phyloP scores from a whole-genome alignment of 495 filamentous ascomycete genomes.

The Penicillium canescens region DNA sequence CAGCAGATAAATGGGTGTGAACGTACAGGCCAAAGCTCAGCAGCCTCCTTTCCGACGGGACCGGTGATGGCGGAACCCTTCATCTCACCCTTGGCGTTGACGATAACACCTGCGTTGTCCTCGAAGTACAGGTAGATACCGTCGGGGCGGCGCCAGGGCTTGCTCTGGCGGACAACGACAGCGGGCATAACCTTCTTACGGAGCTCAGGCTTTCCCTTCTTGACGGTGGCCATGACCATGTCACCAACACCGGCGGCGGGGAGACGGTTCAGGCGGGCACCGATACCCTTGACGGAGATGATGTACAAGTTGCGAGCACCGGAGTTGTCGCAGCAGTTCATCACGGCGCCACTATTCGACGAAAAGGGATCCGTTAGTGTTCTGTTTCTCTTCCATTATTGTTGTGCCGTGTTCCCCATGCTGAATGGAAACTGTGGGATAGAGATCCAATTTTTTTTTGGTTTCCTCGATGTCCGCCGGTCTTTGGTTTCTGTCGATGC shows the following conservation, averaged over 20 bases:
- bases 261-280: conserved; percentile 96
- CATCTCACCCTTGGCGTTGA: conserved; percentile 99
- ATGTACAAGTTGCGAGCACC: conserved; percentile 99
- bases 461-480: conserved; percentile 3
- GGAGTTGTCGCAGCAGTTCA: conserved; percentile 98
- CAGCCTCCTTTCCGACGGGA: conserved; percentile 99
- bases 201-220: conserved; percentile 99
- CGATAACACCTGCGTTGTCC: conserved; percentile 99
- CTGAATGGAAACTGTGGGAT: background rate
- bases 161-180: conserved; percentile 96
- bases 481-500: background rate
- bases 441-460: conserved; percentile 4
- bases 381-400: conserved; percentile 6
- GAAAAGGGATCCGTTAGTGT: conserved; percentile 23
- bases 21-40: conserved; percentile 97
- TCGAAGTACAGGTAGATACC: conserved; percentile 99
- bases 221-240: conserved; percentile 99
- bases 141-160: conserved; percentile 97
- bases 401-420: conserved; percentile 6
- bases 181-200: conserved; percentile 99
- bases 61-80: conserved; percentile 99
- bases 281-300: conserved; percentile 99
- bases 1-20: background rate
- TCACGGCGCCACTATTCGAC: conserved; percentile 78
- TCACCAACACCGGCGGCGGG: conserved; percentile 97